These are phyloP conservation scores for Aurinia saxatilis DNA, from an alignment of 345 rosid species.

Conservation along the genomic window DNA sequence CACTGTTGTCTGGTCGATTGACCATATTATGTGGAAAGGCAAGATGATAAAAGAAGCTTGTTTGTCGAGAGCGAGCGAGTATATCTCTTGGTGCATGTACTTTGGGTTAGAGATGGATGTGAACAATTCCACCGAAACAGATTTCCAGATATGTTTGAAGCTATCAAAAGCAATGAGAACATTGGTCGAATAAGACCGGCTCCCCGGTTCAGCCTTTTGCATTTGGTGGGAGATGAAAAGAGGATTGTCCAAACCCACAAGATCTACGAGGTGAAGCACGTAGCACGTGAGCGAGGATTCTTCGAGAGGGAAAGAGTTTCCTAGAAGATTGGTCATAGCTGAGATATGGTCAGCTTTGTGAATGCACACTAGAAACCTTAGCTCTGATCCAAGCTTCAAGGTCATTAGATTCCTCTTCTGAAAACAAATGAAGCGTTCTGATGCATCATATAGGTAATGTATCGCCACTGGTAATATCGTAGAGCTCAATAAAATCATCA, in stretches of 20 bases:
- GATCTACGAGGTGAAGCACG: conserved; percentile 29
- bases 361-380: conserved; percentile 40
- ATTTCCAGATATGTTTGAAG: conserved; percentile 21
- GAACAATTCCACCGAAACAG: conserved; percentile 11
- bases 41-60: conserved; percentile 38
- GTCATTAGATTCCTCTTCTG: conserved; percentile 33
- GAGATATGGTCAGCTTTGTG: conserved; percentile 36
- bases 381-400: conserved; percentile 25
- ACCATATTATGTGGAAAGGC: conserved; percentile 53
- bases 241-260: conserved; percentile 24
- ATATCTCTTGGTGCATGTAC: conserved; percentile 50
- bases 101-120: conserved; percentile 26
- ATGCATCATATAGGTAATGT: conserved; percentile 32
- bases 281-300: conserved; percentile 4
- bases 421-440: conserved; percentile 42
- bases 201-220: conserved; percentile 24
- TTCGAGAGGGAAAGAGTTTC: conserved; percentile 6
- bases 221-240: conserved; percentile 29
- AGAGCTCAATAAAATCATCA: conserved; percentile 14
- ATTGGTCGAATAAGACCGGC: conserved; percentile 15
- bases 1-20: conserved; percentile 22
- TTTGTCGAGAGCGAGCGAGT: conserved; percentile 43
- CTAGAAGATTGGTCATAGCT: conserved; percentile 25
- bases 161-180: conserved; percentile 18
- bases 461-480: conserved; percentile 15